Evolutionary conservation across 2,329 filamentous ascomycete species (phyloP).

Genomic region (Colletotrichum sp.): DNA sequence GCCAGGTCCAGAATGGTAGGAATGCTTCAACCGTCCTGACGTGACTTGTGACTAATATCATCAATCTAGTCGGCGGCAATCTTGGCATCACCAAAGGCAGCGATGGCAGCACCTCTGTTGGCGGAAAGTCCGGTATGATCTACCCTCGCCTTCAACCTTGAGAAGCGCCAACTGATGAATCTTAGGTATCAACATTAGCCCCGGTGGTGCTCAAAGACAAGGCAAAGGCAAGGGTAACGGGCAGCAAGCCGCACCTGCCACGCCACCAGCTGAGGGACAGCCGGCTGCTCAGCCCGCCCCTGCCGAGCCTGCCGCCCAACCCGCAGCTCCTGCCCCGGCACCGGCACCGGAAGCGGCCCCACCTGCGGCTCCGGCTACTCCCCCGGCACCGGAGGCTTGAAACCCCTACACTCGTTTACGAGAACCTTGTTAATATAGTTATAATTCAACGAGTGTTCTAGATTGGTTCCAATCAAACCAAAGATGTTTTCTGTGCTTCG

Average conservation of each 20-base stretch:
- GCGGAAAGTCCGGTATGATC: slow-evolving; percentile 12
- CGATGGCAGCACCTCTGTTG: slow-evolving; percentile 14
- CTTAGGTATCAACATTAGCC: slow-evolving; percentile 9
- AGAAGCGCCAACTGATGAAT: neutral
- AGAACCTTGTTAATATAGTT: neutral
- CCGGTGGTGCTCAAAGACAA: neutral
- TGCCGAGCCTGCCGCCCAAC: neutral
- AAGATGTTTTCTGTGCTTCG: neutral
- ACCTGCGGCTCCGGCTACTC: neutral
- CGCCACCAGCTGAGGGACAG: neutral
- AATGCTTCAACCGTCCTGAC: neutral
- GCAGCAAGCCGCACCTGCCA: neutral
- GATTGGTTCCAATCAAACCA: neutral
- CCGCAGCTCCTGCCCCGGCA: neutral
- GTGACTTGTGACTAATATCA: neutral
- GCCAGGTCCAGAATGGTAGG: slow-evolving; percentile 7
- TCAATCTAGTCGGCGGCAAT: neutral
- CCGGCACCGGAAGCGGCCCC: neutral
- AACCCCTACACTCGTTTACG: neutral
- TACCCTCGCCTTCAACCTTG: neutral
- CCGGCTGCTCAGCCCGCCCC: neutral
- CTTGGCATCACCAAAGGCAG: slow-evolving; percentile 16
- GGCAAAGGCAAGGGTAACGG: neutral
- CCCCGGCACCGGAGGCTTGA: neutral
- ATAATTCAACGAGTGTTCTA: neutral